Conservation (phyloP, 805 yeast genomes). For the Hanseniaspora clermontiae region DNA sequence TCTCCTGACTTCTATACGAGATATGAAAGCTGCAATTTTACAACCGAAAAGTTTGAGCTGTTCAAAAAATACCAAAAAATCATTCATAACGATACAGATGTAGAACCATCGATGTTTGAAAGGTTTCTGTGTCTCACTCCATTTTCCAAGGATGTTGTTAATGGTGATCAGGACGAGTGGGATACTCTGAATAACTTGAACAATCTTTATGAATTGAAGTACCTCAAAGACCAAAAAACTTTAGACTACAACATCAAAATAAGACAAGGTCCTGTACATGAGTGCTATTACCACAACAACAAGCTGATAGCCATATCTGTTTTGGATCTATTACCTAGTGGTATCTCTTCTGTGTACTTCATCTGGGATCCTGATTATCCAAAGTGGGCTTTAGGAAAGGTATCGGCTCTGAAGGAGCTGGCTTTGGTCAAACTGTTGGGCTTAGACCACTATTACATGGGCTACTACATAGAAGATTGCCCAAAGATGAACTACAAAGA, state of each 20-base stretch:
- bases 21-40: conserved; percentile 41
- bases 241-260: conserved; percentile 18
- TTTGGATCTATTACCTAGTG: conserved; percentile 60
- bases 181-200: conserved; percentile 31
- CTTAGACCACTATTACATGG: conserved; percentile 52
- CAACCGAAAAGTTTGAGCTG: conserved; percentile 48
- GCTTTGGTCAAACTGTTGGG: conserved; percentile 37
- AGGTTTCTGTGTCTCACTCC: conserved; percentile 63
- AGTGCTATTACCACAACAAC: conserved; percentile 55
- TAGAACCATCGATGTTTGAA: conserved; percentile 38
- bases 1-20: conserved; percentile 29
- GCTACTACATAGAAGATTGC: conserved; percentile 70
- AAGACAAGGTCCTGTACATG: conserved; percentile 57
- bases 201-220: conserved; percentile 7
- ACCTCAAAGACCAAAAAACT: neutral
- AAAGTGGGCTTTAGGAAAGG: conserved; percentile 57
- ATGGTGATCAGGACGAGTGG: conserved; percentile 22
- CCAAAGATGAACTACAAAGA: conserved; percentile 71
- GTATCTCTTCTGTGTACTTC: conserved; percentile 73
- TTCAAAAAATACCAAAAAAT: conserved; percentile 56
- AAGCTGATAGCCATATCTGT: conserved; percentile 64
- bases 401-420: conserved; percentile 63
- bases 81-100: conserved; percentile 54
- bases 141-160: conserved; percentile 29
- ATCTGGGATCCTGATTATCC: conserved; percentile 77